Base-by-base conservation (phyloP, 768 basidiomycete species). In the Boletus rubescentipes region DNA sequence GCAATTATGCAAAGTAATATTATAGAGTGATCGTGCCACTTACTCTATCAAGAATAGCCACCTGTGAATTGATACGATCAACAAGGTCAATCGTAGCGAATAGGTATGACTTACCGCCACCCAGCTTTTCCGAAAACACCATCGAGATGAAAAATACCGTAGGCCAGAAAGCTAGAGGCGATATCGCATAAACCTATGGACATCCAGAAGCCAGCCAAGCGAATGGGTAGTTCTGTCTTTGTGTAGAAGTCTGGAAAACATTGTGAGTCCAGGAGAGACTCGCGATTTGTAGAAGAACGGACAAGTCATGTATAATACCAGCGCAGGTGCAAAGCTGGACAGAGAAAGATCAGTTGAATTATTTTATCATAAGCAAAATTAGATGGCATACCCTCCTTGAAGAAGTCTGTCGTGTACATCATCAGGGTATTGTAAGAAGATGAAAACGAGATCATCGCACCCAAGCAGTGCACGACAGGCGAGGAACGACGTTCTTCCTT, bases 161-260 rank as follows among this genome's bases (percentile, higher is more conserved):
- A 82, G 1, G 84, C 87, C 10, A 87, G 62, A 66, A 90, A 88
- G 4, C 82, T 80, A 47, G 79, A 76, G 23, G 82, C 59, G 45
- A 89, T 82, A 45, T 77, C 69, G 3, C 80, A 72, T 2, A 77
- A 52, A 49, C 85, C 82, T 64, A 81, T 81, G 8, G 81, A 80
- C 21, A 80, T 74, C 85, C 86, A 89, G 74, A 87, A 87, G 62
- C 78, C 82, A 2, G 84, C 84, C 10, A 89, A 73, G 21, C 87
- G 78, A 2, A 61, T 44, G 18, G 57, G 57, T 12, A 86, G 72
- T 60, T 83, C 81, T 30, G 67, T 72, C 62, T 82, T 83, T 8
- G 79, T 83, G 62, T 85, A 85, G 51, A 79, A 86, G 18, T 58
- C 53, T 51, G n/a, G 11, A 14, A 12, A 6, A 26, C 6, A 6